These are phyloP conservation scores for Marasmius tenuissimus DNA, from an alignment of 1,284 basidiomycete genomes.

Conservation along the genomic window DNA sequence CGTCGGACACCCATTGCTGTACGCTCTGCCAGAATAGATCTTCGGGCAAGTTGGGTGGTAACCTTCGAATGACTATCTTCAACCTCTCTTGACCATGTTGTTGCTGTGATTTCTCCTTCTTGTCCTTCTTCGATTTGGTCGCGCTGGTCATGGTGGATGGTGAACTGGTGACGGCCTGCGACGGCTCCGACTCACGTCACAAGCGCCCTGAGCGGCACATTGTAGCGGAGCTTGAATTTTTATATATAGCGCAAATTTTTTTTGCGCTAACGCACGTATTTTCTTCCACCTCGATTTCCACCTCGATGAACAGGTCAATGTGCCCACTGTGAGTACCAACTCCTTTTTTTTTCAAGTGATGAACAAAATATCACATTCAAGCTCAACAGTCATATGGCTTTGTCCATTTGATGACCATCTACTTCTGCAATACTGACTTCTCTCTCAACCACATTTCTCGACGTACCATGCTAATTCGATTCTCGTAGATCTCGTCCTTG, in stretches of 20 bases:
- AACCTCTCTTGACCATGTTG: slow-evolving; percentile 52
- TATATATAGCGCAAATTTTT: background rate
- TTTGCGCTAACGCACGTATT: background rate
- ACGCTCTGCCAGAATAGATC: slow-evolving; percentile 93
- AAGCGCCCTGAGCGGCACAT: background rate
- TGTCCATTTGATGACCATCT: slow-evolving; percentile 48
- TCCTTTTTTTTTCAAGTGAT: slow-evolving; percentile 35
- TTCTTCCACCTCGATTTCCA: slow-evolving; percentile 6
- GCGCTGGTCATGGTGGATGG: slow-evolving; percentile 24
- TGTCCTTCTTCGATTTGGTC: slow-evolving; percentile 32
- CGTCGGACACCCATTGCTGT: slow-evolving; percentile 78
- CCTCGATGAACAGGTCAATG: slow-evolving; percentile 19
- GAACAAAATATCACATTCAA: slow-evolving; percentile 67
- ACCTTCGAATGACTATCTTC: slow-evolving; percentile 86
- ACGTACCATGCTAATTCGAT: no score
- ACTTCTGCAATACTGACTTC: slow-evolving; percentile 67
- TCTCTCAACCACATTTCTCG: slow-evolving; percentile 7
- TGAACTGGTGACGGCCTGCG: slow-evolving; percentile 11
- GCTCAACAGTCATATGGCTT: slow-evolving; percentile 69
- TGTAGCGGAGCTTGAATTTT: slow-evolving; percentile 17
- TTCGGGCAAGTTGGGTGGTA: slow-evolving; percentile 92
- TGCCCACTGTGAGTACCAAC: background rate
- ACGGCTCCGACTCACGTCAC: background rate
- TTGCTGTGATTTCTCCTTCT: slow-evolving; percentile 19
- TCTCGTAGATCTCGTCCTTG: no score